These are phyloP conservation scores for Nemania abortiva DNA, from an alignment of 2,329 filamentous ascomycete species.

Conservation along the genomic window DNA sequence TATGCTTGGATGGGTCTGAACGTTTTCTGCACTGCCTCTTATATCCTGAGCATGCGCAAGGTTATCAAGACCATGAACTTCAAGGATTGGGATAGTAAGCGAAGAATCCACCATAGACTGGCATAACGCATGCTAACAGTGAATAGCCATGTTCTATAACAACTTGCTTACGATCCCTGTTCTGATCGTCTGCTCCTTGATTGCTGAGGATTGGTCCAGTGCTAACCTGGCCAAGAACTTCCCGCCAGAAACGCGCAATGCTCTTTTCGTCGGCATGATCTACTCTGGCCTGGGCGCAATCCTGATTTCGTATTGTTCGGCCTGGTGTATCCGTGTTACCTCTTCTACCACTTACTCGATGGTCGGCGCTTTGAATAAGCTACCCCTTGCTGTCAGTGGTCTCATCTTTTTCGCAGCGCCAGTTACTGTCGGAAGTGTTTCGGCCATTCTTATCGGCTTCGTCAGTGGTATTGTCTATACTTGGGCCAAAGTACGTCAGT, in stretches of 20 bases:
- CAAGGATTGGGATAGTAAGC: conserved; percentile 98
- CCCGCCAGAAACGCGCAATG: conserved; percentile 81
- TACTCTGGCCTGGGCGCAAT: conserved; percentile 93
- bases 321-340: conserved; percentile 98
- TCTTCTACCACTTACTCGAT: conserved; percentile 99
- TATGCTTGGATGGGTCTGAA: conserved; percentile 99
- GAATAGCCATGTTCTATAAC: conserved; percentile 98
- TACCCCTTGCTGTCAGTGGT: conserved; percentile 92
- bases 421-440: conserved; percentile 90
- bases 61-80: conserved; percentile 99
- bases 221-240: conserved; percentile 90
- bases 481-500: conserved; percentile 86
- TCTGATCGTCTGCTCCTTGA: conserved; percentile 81
- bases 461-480: conserved; percentile 92
- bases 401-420: conserved; percentile 96
- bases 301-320: conserved; percentile 99
- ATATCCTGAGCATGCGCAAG: conserved; percentile 94
- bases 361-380: conserved; percentile 98
- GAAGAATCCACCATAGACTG: background rate
- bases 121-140: conserved; percentile 49
- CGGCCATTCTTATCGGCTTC: conserved; percentile 91
- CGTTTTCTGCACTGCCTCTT: conserved; percentile 92
- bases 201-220: conserved; percentile 92
- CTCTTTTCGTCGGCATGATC: conserved; percentile 87
- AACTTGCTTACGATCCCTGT: conserved; percentile 97